A percentile compares a stretch with the other conserved stretches of the same genome.
Evolutionary conservation across 2,329 filamentous ascomycete genomes (phyloP).

Genomic region (Fusarium guadeloupense): DNA sequence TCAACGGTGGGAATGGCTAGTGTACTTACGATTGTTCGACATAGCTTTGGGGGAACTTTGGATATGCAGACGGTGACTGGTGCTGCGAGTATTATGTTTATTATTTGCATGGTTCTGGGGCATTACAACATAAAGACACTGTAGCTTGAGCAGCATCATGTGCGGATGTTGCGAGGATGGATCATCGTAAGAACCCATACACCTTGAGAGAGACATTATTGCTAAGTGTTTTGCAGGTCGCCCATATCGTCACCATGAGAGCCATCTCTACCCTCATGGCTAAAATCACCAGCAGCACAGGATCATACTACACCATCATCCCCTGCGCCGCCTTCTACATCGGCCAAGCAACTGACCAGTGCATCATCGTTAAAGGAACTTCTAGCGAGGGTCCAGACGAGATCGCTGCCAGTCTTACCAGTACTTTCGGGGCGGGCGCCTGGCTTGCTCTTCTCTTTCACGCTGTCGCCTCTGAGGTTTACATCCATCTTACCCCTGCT

Average conservation of each 20-base stretch:
- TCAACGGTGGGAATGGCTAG: slow-evolving; percentile 56
- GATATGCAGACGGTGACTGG: slow-evolving; percentile 58
- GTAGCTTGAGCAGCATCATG: slow-evolving; percentile 70
- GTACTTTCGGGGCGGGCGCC: slow-evolving; percentile 60
- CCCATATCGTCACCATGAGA: slow-evolving; percentile 62
- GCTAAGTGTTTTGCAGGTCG: slow-evolving; percentile 43
- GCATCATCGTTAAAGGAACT: slow-evolving; percentile 45
- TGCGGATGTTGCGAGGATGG: slow-evolving; percentile 70
- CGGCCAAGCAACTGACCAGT: slow-evolving; percentile 18
- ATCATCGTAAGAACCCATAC: slow-evolving; percentile 50
- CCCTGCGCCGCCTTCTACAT: slow-evolving; percentile 56
- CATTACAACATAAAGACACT: slow-evolving; percentile 66
- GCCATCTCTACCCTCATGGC: slow-evolving; percentile 57
- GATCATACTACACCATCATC: slow-evolving; percentile 41
- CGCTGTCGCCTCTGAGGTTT: slow-evolving; percentile 56
- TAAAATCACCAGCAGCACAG: slow-evolving; percentile 47
- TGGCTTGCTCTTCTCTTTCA: slow-evolving; percentile 65
- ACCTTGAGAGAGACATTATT: accelerated
- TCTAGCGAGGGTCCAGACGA: slow-evolving; percentile 43
- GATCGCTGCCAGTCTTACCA: slow-evolving; percentile 54
- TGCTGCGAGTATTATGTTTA: slow-evolving; percentile 56
- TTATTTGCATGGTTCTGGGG: slow-evolving; percentile 56
- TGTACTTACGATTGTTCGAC: slow-evolving; percentile 62
- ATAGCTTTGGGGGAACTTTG: slow-evolving; percentile 63
- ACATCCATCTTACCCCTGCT: slow-evolving; percentile 62